Base-by-base conservation (phyloP, 768 basidiomycete species). In the Tricholoma hemisulphureum region DNA sequence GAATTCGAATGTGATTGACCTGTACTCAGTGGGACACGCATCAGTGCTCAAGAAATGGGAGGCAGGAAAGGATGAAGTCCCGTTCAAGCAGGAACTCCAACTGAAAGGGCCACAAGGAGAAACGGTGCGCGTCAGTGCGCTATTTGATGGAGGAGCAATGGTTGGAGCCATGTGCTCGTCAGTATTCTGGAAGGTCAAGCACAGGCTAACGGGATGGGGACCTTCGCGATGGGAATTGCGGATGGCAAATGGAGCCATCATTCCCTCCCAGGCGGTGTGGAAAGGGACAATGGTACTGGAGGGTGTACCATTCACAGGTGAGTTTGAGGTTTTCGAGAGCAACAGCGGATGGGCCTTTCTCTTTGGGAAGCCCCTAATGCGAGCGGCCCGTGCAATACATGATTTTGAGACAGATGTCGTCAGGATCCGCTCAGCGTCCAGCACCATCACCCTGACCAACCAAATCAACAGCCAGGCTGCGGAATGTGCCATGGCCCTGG, bases 161-260 rank as follows among this genome's bases (percentile, higher is more conserved):
- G 46, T n/a, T n/a, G n/a, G 14, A 49, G 29, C 49, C n/a, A 64
- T 65, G 64, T 70, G 66, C 26, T 28, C 6, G n/a, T 34, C 3
- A 14, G 50, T 67, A 9, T 71, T 58, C 61, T 31, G 51, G n/a
- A 46, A 23, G 20, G 32, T 63, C 16, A 46, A 55, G 16, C 48
- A 56, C 6, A n/a, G 56, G 20, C 20, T 73, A 3, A 45, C 60
- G 5, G 6, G 18, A 0, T 53, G 55, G 37, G 37, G 37, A 39
- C 37, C 18, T 3, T 39, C n/a, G 18, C 10, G n/a, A 0, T 60
- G 53, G 29, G 20, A 23, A 2, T 57, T 77, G 4, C 49, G 66
- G 0, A 74, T 77, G 75, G 75, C 73, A 11, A 66, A 72, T 58
- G 70, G 74, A 0, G 6, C 29, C 9, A 18, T 67, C 0, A 62